Evolutionary conservation across 805 yeast genomes (phyloP), one percentile per base, ranked within the genome.

Genomic region (Citeromyces nyonsensis): DNA sequence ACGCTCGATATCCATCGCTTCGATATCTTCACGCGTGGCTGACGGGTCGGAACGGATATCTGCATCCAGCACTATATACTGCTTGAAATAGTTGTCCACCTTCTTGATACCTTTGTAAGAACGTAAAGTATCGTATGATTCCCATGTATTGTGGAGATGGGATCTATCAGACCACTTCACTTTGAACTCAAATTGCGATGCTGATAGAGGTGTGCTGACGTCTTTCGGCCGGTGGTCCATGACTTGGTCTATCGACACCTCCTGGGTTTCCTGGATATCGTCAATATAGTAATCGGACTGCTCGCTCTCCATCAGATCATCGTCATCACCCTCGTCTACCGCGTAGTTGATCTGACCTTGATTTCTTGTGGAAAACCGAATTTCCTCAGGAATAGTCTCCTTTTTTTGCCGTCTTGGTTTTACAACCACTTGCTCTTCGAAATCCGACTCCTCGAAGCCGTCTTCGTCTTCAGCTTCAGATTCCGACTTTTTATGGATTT

Each of bases 141-240:
- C 95, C 96, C 96, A 91, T 0, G 95, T 77, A 52, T 88, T 91
- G 56, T 91, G 99, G 39, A 91, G 61, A 57, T 91, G 97, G 10
- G 96, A 81, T 39, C 73, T 63, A 34, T 70, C 82, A 12, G 69
- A 63, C 98, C 99, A 91, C 56, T 91, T 91, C 43, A 91, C 67
- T 42, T 63, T 52, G 48, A 70, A 65, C 41, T 67, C 69, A 44
- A 62, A 76, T 37, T 69, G 73, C n/a, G 48, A 59, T 24, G 24
- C 35, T 7, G 32, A 24, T 8, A 11, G 12, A 13, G 24, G 28
- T n/a, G 14, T 14, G 14, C 22, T 26, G 5, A 39, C 40, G 20
- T 41, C 58, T 28, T 24, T 33, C 33, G 10, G 35, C 36, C 72
- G 57, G 44, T 71, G 78, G 41, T 71, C 73, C 34, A 76, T 56